phyloP scores from a whole-genome alignment of 495 filamentous ascomycete species.

The Physcia stellaris region DNA sequence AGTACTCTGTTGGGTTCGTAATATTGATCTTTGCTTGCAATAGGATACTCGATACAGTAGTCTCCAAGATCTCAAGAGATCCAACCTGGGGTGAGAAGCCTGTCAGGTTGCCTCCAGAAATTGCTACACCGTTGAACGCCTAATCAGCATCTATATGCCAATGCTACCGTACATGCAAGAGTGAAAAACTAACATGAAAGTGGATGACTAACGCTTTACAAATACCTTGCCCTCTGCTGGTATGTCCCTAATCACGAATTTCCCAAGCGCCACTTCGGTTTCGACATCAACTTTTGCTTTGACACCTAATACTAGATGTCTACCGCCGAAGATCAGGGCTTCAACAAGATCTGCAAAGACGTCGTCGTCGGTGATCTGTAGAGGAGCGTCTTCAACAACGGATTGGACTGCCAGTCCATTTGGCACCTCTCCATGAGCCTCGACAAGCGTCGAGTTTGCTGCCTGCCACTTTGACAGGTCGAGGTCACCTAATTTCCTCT shows the following conservation, averaged over 20 bases:
- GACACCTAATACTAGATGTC: conserved; percentile 50
- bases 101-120: conserved; percentile 31
- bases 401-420: conserved; percentile 57
- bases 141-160: conserved; percentile 15
- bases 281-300: conserved; percentile 74
- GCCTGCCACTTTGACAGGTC: conserved; percentile 70
- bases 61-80: conserved; percentile 52
- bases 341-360: conserved; percentile 64
- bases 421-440: conserved; percentile 35
- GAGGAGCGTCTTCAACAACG: conserved; percentile 57
- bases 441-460: conserved; percentile 61
- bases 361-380: conserved; percentile 64
- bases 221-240: conserved; percentile 74
- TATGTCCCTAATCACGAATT: conserved; percentile 63
- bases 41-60: conserved; percentile 51
- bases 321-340: conserved; percentile 56
- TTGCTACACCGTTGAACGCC: conserved; percentile 24
- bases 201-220: conserved; percentile 66
- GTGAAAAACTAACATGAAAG: conserved; percentile 1
- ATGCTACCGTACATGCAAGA: conserved; percentile 10
- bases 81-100: conserved; percentile 47
- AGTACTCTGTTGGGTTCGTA: conserved; percentile 81
- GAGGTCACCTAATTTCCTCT: conserved; percentile 60
- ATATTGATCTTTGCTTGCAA: conserved; percentile 60
- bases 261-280: conserved; percentile 64